Evolutionary conservation across 2,329 filamentous ascomycete species (phyloP).

Genomic region (Calonectria honghensis): DNA sequence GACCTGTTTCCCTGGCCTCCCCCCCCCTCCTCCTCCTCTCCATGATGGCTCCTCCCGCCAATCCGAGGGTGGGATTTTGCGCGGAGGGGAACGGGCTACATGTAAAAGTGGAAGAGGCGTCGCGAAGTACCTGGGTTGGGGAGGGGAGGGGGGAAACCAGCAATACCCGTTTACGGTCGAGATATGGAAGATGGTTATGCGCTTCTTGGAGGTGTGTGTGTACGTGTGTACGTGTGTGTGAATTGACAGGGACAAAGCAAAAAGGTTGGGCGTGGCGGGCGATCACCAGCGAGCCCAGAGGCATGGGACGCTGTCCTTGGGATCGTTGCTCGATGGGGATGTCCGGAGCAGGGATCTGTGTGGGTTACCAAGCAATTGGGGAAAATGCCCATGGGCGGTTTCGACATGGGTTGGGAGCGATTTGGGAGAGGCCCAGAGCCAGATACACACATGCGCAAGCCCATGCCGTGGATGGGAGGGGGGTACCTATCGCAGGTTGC

Average conservation of each 20-base stretch:
- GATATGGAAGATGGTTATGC: too few relatives aligned
- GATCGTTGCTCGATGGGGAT: conserved; percentile 31
- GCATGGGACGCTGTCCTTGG: conserved; percentile 21
- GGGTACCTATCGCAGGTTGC: neutral
- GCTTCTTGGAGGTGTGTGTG: neutral
- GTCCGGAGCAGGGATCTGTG: conserved; percentile 25
- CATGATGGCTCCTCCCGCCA: neutral
- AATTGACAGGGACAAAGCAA: conserved; percentile 16
- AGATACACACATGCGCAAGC: neutral
- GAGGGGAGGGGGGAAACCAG: neutral
- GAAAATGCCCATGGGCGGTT: conserved; percentile 26
- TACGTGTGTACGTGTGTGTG: neutral
- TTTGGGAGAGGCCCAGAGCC: neutral
- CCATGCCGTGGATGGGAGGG: too few relatives aligned
- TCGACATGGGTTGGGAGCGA: conserved; percentile 11
- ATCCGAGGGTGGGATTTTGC: neutral
- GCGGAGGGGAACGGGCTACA: too few relatives aligned
- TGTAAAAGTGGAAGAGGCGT: neutral
- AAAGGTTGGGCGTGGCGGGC: neutral
- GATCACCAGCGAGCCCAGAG: conserved; percentile 1
- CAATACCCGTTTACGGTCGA: too few relatives aligned
- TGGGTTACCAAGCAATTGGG: conserved; percentile 39
- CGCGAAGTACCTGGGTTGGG: neutral
- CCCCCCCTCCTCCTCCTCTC: neutral
- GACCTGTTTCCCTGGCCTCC: conserved; percentile 12